A percentile compares a stretch with the other conserved stretches of the same genome.
Evolutionary conservation across 2,329 filamentous ascomycete genomes (phyloP).

Genomic region (Leptodontidium sp.): DNA sequence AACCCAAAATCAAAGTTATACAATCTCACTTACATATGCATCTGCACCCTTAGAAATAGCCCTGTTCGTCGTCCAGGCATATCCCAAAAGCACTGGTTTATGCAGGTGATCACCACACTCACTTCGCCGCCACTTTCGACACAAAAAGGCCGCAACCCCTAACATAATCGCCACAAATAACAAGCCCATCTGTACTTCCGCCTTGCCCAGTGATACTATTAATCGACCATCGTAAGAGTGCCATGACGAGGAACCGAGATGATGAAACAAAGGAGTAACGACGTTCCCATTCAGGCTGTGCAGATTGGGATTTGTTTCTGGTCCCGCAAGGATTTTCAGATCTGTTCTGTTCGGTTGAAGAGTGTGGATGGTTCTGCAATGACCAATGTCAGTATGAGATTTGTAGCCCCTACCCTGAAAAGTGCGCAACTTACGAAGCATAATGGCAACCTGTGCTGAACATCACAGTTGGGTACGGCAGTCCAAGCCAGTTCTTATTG

Average conservation of each 20-base stretch:
- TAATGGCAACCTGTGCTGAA: slow-evolving; percentile 55
- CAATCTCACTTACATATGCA: neutral
- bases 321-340: slow-evolving; percentile 50
- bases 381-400: slow-evolving; percentile 2
- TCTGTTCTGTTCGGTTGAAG: slow-evolving; percentile 46
- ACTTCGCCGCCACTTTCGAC: neutral
- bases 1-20: neutral
- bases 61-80: neutral
- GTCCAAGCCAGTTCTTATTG: slow-evolving; percentile 50
- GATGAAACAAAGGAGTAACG: slow-evolving; percentile 52
- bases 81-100: slow-evolving; percentile 1
- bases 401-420: neutral
- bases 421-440: slow-evolving; percentile 46
- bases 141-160: neutral
- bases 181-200: neutral
- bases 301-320: slow-evolving; percentile 41
- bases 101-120: neutral
- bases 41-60: neutral
- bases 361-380: slow-evolving; percentile 49
- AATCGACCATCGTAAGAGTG: slow-evolving; percentile 50
- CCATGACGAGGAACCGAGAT: slow-evolving; percentile 54
- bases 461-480: slow-evolving; percentile 54
- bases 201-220: slow-evolving; percentile 35
- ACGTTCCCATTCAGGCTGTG: slow-evolving; percentile 52
- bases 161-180: neutral